Evolutionary conservation across 2,329 filamentous ascomycete genomes (phyloP).

Genomic region (Aspergillus fumigatus): DNA sequence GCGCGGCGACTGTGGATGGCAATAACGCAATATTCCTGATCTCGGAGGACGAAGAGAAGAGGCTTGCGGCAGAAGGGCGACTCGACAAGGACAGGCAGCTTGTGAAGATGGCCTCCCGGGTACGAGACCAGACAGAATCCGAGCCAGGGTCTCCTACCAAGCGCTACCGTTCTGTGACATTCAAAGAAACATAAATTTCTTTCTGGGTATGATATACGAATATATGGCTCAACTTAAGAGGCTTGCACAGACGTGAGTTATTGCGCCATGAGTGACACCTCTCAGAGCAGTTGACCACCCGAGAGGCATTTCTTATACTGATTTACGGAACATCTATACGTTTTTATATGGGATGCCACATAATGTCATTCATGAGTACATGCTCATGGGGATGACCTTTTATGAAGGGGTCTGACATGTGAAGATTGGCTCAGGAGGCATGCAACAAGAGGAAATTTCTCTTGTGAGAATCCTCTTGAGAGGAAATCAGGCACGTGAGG

Average conservation of each 20-base stretch:
- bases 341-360: slow-evolving; percentile 3
- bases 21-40: too few relatives aligned
- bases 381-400: slow-evolving; percentile 1
- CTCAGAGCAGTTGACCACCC: neutral
- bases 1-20: too few relatives aligned
- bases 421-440: neutral
- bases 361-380: slow-evolving; percentile 1
- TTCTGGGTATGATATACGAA: neutral
- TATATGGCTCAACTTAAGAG: slow-evolving; percentile 1
- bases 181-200: neutral
- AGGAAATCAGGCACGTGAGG: slow-evolving; percentile 3
- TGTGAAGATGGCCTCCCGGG: too few relatives aligned
- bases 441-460: neutral
- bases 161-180: neutral
- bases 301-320: slow-evolving; percentile 1
- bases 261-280: neutral
- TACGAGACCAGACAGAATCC: too few relatives aligned
- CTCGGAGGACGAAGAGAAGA: too few relatives aligned
- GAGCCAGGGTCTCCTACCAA: too few relatives aligned
- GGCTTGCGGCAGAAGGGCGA: too few relatives aligned
- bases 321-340: neutral
- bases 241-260: neutral
- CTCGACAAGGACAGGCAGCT: too few relatives aligned
- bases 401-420: neutral
- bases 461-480: slow-evolving; percentile 2